Evolutionary conservation across 805 yeast species (phyloP), one percentile per base, ranked within the genome.

Genomic region (Martiniozyma abietophila): DNA sequence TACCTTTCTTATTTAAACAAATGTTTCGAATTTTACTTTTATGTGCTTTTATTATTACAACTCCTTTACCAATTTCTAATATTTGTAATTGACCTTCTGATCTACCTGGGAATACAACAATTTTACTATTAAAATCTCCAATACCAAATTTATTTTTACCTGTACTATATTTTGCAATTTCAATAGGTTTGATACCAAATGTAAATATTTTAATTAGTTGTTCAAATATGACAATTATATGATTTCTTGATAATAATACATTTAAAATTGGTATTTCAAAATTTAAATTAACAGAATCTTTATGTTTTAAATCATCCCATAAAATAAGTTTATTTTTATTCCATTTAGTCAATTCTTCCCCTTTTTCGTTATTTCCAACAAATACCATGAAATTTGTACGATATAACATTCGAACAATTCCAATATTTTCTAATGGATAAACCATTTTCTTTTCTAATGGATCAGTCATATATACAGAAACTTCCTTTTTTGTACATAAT

Each of bases 321-420:
- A 89, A 77, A 23, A 85, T 69, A 25, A 86, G 71, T 53, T 81
- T 82, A 58, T 83, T 84, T 45, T 73, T 66, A 1, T 95, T 81
- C 48, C 74, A 83, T 41, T 73, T 67, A 16, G n/a, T n/a, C 96
- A 96, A 39, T 68, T 69, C 42, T 69, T 67, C 2, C 96, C 96
- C n/a, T n/a, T n/a, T n/a, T n/a, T n/a, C n/a, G n/a, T n/a, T n/a
- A 12, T 96, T 96, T 1, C 96, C 96, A 1, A 86, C 83, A 27
- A 92, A 59, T 1, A 89, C 95, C 34, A 89, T 66, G 52, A 86
- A 88, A 58, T 89, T 89, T 0, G 96, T 86, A 27, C 96, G 70
- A 53, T 85, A 82, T 5, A 89, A 74, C 95, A 89, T 84, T 29
- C 78, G 64, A 2, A 81, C 74, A 22, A 67, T 62, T 2, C 92